phyloP scores from a whole-genome alignment of 2,329 filamentous ascomycete genomes.

The Exophiala sp. region DNA sequence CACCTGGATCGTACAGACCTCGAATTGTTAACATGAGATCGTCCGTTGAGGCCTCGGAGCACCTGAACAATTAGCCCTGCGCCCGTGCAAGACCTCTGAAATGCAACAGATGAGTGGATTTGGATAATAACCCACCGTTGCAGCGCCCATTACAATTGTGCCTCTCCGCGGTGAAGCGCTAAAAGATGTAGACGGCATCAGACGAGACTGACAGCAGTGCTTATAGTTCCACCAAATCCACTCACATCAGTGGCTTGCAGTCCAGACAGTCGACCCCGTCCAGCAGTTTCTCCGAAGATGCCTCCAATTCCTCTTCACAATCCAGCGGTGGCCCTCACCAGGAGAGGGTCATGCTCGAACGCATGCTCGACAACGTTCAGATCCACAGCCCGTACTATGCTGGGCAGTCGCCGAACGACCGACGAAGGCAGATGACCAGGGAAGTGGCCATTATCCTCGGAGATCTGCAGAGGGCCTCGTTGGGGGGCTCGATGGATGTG shows the following conservation, averaged over 20 bases:
- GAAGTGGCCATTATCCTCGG: not conserved
- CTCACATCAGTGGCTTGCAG: not conserved
- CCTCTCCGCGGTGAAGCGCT: not conserved
- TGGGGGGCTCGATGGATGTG: not conserved
- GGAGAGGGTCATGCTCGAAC: not conserved
- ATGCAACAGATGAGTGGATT: not conserved
- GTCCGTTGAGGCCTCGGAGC: not conserved
- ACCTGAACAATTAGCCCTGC: no score
- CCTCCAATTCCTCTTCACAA: not conserved
- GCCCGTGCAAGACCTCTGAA: no score
- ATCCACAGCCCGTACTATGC: not conserved
- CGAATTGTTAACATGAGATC: not conserved
- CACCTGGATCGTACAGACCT: not conserved
- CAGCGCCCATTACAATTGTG: not conserved
- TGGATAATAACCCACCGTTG: not conserved
- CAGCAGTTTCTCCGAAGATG: not conserved
- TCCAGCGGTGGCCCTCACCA: not conserved
- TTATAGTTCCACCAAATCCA: not conserved
- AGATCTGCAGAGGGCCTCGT: not conserved
- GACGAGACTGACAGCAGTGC: not conserved
- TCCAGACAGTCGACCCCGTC: not conserved
- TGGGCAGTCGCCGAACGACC: not conserved
- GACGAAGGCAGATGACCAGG: not conserved
- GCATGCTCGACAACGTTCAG: not conserved
- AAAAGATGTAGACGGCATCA: not conserved